Evolutionary conservation across 106 monocot genomes (phyloP).

Genomic region (Dendrobium nobile): DNA sequence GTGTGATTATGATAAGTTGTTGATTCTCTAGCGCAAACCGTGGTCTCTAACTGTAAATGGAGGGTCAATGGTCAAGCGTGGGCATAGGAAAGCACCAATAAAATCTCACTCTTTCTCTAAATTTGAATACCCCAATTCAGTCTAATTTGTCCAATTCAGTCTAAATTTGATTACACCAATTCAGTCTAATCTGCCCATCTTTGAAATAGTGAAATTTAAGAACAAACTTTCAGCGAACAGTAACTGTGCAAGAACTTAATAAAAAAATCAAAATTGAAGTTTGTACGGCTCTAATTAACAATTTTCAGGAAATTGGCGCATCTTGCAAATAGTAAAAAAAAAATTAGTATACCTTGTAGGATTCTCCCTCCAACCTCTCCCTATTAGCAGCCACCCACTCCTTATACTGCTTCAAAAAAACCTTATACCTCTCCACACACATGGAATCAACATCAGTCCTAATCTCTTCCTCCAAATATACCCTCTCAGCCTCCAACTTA

Average conservation of each 20-base stretch:
- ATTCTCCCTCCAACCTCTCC: conserved; percentile 74
- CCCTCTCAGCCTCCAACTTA: conserved; percentile 41
- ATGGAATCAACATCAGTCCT: conserved; percentile 36
- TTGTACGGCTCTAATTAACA: neutral
- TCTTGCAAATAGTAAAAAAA: neutral
- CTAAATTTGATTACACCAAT: no score
- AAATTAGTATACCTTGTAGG: conserved; percentile 56
- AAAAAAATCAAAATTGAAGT: neutral
- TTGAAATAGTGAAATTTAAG: neutral
- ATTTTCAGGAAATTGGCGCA: neutral
- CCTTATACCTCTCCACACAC: conserved; percentile 65
- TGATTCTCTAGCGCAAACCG: no score
- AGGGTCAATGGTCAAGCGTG: no score
- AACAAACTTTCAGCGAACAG: neutral
- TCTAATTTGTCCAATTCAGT: no score
- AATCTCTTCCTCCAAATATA: conserved; percentile 34
- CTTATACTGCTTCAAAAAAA: conserved; percentile 94
- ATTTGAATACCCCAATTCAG: no score
- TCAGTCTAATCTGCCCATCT: no score
- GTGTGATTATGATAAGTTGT: no score
- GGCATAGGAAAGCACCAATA: no score
- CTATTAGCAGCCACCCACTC: conserved; percentile 83
- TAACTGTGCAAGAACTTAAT: no score
- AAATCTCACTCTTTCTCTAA: no score
- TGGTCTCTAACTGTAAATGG: no score